These are phyloP conservation scores for Allium cepa DNA, from an alignment of 106 monocot species.

Conservation along the genomic window DNA sequence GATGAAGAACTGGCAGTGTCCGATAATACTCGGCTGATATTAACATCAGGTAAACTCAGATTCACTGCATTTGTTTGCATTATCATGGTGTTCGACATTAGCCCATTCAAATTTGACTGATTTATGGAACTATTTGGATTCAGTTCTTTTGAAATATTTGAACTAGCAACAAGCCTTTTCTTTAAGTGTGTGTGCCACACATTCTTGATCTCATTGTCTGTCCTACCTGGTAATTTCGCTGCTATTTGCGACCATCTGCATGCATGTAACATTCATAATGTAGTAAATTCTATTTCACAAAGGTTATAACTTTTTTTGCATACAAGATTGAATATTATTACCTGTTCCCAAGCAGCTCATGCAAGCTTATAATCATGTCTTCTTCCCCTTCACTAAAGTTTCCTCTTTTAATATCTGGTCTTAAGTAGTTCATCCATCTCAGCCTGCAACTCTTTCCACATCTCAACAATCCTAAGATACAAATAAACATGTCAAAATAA, in stretches of 20 bases:
- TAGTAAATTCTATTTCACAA: too few relatives aligned
- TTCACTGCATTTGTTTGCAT: too few relatives aligned
- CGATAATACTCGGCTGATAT: too few relatives aligned
- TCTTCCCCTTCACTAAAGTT: neutral
- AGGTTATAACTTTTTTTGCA: too few relatives aligned
- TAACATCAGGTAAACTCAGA: too few relatives aligned
- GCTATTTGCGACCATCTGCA: conserved; percentile 43
- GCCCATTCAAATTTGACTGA: too few relatives aligned
- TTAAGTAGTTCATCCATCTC: conserved; percentile 39
- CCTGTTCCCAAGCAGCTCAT: conserved; percentile 4
- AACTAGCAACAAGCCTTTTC: conserved; percentile 8
- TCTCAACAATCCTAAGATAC: conserved; percentile 11
- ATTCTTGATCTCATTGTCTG: conserved; percentile 57
- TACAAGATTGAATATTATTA: too few relatives aligned
- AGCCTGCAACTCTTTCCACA: conserved; percentile 75
- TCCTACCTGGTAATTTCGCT: conserved; percentile 30
- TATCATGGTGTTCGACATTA: too few relatives aligned
- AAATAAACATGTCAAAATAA: neutral
- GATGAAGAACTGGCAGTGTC: too few relatives aligned
- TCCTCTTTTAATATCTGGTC: conserved; percentile 11
- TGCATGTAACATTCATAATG: too few relatives aligned
- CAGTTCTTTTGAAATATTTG: too few relatives aligned
- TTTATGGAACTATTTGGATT: too few relatives aligned
- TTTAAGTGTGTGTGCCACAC: conserved; percentile 54
- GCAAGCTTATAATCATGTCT: conserved; percentile 3